phyloP scores from a whole-genome alignment of 2,329 filamentous ascomycete genomes.

The Paecilomyces variotii region DNA sequence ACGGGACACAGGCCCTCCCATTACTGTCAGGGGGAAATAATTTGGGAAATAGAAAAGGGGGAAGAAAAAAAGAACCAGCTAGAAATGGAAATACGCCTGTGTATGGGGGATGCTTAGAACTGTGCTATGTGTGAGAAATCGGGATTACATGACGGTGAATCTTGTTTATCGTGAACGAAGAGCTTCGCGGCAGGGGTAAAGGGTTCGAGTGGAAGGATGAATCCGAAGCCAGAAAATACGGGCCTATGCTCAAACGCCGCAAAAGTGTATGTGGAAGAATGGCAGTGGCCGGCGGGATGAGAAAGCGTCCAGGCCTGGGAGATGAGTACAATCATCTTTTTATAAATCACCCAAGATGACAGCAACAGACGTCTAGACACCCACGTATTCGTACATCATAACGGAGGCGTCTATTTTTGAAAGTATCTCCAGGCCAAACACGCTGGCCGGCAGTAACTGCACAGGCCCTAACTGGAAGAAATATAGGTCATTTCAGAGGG shows the following conservation, averaged over 20 bases:
- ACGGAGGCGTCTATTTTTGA: not conserved
- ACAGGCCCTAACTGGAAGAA: not conserved
- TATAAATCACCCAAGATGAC: not conserved
- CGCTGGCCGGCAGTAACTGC: not conserved
- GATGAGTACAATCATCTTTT: not conserved
- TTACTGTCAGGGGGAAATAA: not conserved
- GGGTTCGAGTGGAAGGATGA: slow-evolving; percentile 7
- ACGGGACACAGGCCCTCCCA: not conserved
- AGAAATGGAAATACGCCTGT: slow-evolving; percentile 30
- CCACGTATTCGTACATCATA: not conserved
- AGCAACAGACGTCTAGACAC: not conserved
- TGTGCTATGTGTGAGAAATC: slow-evolving; percentile 8
- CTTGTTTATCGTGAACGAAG: slow-evolving; percentile 35
- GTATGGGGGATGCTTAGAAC: slow-evolving; percentile 32
- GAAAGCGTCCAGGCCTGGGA: not conserved
- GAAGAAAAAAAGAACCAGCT: slow-evolving; percentile 19
- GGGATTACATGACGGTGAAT: slow-evolving; percentile 43
- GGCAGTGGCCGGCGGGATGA: not conserved
- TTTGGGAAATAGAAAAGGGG: slow-evolving; percentile 6
- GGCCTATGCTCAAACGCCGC: slow-evolving; percentile 5
- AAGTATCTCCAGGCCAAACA: not conserved
- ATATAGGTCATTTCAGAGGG: slow-evolving; percentile 2
- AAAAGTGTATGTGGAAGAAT: not conserved
- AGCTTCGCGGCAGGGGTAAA: slow-evolving; percentile 16
- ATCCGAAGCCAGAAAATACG: slow-evolving; percentile 11